A percentile compares a stretch with the other conserved stretches of the same genome.
These are phyloP conservation scores for Globisporangium cederbergense DNA, from an alignment of 352 stramenopile genomes.

Conservation along the genomic window DNA sequence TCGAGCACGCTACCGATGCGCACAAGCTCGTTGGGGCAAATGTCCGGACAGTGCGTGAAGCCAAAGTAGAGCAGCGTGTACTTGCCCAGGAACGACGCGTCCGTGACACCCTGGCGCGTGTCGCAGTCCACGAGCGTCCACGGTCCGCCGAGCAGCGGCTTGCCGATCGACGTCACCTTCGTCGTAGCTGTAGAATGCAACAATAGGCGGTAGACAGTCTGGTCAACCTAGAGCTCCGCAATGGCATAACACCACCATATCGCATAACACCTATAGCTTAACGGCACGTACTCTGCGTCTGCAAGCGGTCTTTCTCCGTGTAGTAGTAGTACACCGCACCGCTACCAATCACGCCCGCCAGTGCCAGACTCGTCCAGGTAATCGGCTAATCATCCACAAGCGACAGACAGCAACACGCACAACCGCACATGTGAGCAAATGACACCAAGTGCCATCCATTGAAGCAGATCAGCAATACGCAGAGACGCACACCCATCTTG, in stretches of 20 bases:
- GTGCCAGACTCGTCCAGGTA: conserved; percentile 78
- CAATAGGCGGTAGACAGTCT: not conserved
- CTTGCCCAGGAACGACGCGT: conserved; percentile 91
- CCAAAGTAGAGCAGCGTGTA: conserved; percentile 99
- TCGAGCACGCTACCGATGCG: conserved; percentile 96
- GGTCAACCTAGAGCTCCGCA: conserved; percentile 1
- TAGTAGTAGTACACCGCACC: conserved; percentile 89
- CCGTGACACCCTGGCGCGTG: conserved; percentile 81
- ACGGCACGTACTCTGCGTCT: conserved; percentile 67
- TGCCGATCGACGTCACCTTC: conserved; percentile 88
- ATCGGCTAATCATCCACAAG: conserved; percentile 40
- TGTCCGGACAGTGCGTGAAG: conserved; percentile 99
- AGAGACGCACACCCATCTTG: conserved; percentile 59
- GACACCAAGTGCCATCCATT: not conserved
- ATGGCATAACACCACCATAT: not conserved
- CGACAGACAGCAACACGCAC: not conserved
- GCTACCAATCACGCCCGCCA: conserved; percentile 64
- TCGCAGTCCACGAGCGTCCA: conserved; percentile 93
- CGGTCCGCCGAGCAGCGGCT: conserved; percentile 88
- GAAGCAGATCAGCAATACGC: not conserved
- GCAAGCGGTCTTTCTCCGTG: conserved; percentile 83
- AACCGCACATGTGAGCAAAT: not conserved
- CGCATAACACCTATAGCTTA: not conserved
- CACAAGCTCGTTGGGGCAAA: conserved; percentile 99
- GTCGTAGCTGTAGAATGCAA: conserved; percentile 45